phyloP scores from a whole-genome alignment of 176 grass and related monocot genomes.

The Cymbopogon citratus region DNA sequence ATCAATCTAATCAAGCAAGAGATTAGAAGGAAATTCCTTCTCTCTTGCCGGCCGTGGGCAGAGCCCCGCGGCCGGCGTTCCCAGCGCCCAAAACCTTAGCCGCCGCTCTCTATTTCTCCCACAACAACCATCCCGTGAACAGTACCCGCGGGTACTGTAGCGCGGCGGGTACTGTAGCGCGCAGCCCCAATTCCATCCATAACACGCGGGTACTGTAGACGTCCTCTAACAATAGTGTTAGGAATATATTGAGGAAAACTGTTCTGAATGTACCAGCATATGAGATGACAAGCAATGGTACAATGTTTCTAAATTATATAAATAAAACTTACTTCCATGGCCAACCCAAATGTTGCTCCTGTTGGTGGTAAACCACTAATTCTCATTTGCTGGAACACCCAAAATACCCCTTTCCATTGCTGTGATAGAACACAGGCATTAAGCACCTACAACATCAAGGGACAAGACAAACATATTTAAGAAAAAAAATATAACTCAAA shows the following conservation, averaged over 20 bases:
- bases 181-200: too few relatives aligned
- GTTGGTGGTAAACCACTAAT: constrained; percentile 52
- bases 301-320: background rate
- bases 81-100: too few relatives aligned
- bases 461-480: background rate
- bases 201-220: too few relatives aligned
- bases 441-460: constrained; percentile 51
- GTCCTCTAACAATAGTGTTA: too few relatives aligned
- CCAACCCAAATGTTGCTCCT: constrained; percentile 76
- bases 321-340: constrained; percentile 70
- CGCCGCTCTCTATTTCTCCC: too few relatives aligned
- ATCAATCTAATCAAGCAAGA: too few relatives aligned
- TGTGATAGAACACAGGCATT: constrained; percentile 71
- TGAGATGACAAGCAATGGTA: background rate
- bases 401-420: constrained; percentile 94
- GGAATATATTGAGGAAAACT: background rate
- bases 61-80: too few relatives aligned
- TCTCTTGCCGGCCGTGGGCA: too few relatives aligned
- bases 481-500: background rate
- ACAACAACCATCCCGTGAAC: too few relatives aligned
- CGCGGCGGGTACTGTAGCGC: too few relatives aligned
- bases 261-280: background rate
- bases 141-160: too few relatives aligned
- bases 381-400: constrained; percentile 86
- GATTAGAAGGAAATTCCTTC: too few relatives aligned